Conservation (phyloP, 352 stramenopile species). For the Peronospora belbahrii region DNA sequence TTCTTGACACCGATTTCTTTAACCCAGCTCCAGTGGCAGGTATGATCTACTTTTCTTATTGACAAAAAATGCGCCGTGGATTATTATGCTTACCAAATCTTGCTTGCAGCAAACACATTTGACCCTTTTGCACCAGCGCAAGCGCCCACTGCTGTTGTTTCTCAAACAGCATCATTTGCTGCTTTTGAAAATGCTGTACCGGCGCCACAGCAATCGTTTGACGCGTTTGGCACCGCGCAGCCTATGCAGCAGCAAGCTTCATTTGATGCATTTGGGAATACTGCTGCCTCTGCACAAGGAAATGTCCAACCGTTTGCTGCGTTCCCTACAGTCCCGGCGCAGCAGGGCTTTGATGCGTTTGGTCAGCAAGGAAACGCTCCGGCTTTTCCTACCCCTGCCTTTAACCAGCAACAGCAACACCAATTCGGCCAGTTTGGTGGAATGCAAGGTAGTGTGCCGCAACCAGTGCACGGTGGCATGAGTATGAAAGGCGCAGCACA, state of each 20-base stretch:
- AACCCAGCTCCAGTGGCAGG: conserved; percentile 29
- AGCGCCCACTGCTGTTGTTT: conserved; percentile 13
- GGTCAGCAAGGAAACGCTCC: conserved; percentile 29
- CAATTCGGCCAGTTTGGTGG: conserved; percentile 20
- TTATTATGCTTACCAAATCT: conserved; percentile 1
- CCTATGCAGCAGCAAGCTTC: conserved; percentile 30
- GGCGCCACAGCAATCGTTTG: conserved; percentile 41
- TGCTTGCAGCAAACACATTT: conserved; percentile 35
- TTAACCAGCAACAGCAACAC: conserved; percentile 34
- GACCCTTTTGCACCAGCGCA: conserved; percentile 55
- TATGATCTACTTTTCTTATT: conserved; percentile 8
- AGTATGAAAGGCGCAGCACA: conserved; percentile 27
- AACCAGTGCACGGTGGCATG: conserved; percentile 30
- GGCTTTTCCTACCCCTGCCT: conserved; percentile 26
- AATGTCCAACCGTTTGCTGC: conserved; percentile 32
- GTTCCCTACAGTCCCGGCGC: conserved; percentile 31
- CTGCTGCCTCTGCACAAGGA: conserved; percentile 19
- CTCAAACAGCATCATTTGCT: conserved; percentile 27
- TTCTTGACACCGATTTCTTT: conserved; percentile 79
- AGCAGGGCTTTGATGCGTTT: conserved; percentile 46
- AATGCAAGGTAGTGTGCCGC: conserved; percentile 36
- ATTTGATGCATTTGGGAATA: conserved; percentile 58
- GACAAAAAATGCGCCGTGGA: not conserved
- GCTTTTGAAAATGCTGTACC: conserved; percentile 32
- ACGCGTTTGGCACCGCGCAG: conserved; percentile 42